Evolutionary conservation across 441 rosid species (phyloP).

Genomic region (Theobroma grandiflorum): DNA sequence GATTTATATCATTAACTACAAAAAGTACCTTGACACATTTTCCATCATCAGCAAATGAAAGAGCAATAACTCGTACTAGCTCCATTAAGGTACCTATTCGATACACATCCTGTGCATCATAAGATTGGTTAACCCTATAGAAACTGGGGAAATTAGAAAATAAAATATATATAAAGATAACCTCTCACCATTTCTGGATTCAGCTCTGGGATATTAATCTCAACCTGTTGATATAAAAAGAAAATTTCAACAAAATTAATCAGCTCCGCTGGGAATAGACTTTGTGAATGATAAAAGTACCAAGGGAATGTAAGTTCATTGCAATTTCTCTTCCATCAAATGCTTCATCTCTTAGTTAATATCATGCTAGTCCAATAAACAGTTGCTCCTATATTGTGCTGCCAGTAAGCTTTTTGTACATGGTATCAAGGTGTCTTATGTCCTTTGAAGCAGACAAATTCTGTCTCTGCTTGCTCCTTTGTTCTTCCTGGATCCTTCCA

Average conservation of each 20-base stretch:
- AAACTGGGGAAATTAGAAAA: slow-evolving; percentile 13
- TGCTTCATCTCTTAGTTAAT: slow-evolving; percentile 3
- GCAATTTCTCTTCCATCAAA: background rate
- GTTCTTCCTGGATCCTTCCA: no score
- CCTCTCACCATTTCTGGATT: slow-evolving; percentile 90
- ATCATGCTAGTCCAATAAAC: background rate
- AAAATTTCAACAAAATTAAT: slow-evolving; percentile 16
- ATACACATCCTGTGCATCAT: slow-evolving; percentile 84
- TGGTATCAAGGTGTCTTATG: no score
- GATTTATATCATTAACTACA: background rate
- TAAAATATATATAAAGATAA: background rate
- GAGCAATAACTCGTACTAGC: slow-evolving; percentile 85
- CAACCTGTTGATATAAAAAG: slow-evolving; percentile 64
- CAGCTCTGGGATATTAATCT: slow-evolving; percentile 90
- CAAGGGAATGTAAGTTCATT: background rate
- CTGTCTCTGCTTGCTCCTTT: no score
- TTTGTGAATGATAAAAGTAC: slow-evolving; percentile 12
- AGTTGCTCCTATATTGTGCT: background rate
- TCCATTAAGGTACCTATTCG: slow-evolving; percentile 97
- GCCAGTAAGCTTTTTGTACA: no score
- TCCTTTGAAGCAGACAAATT: no score
- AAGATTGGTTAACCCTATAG: slow-evolving; percentile 36
- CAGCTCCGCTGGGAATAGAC: slow-evolving; percentile 5
- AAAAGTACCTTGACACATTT: slow-evolving; percentile 82
- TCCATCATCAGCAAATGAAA: slow-evolving; percentile 95